Percentiles rank a stretch among this genome's conserved stretches.
Evolutionary conservation across 352 stramenopile genomes (phyloP).

Genomic region (Pythium apleroticum): DNA sequence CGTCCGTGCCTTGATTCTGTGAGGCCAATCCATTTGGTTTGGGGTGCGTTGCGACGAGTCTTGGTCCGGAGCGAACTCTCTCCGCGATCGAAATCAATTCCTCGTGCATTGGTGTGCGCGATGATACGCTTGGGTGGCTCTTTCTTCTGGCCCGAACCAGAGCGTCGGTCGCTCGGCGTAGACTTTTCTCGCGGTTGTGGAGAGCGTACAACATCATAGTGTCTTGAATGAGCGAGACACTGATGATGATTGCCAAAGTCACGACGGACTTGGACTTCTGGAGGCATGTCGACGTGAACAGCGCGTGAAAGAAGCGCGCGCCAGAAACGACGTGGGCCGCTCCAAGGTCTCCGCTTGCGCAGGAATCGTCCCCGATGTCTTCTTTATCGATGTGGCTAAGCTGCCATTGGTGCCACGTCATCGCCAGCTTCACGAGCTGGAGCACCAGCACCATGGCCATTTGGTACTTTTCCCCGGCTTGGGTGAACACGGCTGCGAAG

Average conservation of each 20-base stretch:
- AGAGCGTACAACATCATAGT: background rate
- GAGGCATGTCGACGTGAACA: constrained; percentile 12
- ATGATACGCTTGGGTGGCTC: no score
- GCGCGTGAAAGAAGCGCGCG: constrained; percentile 16
- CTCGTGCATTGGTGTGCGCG: no score
- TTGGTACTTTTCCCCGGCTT: background rate
- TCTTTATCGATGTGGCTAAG: background rate
- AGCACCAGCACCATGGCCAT: background rate
- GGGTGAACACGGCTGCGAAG: background rate
- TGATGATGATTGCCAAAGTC: background rate
- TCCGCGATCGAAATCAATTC: no score
- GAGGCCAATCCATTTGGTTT: no score
- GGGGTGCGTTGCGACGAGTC: no score
- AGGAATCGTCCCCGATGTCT: background rate
- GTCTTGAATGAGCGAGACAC: background rate
- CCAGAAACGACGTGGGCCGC: constrained; percentile 8
- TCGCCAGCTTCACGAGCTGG: background rate
- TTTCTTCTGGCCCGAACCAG: no score
- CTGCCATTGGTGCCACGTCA: background rate
- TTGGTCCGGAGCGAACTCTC: no score
- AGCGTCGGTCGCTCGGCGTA: no score
- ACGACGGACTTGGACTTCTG: constrained; percentile 6
- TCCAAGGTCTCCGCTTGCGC: constrained; percentile 1
- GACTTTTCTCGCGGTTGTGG: no score
- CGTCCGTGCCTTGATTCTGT: no score